Evolutionary conservation across 2,329 filamentous ascomycete species (phyloP).

Genomic region (Incumbomyces lentus): DNA sequence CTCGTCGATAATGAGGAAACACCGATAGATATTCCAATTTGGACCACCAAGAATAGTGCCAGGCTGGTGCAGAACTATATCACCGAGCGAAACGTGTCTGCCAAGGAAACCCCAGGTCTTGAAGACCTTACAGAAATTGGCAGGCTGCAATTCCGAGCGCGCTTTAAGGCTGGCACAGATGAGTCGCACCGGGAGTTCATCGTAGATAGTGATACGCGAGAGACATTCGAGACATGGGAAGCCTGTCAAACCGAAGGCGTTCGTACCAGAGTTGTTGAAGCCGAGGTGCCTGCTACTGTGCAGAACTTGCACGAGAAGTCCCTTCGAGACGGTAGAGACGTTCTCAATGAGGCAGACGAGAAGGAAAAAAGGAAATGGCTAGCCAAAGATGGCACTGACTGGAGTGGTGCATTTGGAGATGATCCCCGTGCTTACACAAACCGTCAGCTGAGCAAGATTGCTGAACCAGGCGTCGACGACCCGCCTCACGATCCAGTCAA

Average conservation of each 20-base stretch:
- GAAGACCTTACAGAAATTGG: slow-evolving; percentile 69
- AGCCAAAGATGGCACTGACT: slow-evolving; percentile 68
- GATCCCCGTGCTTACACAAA: slow-evolving; percentile 57
- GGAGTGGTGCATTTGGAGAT: slow-evolving; percentile 74
- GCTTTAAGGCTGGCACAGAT: slow-evolving; percentile 85
- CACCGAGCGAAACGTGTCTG: slow-evolving; percentile 61
- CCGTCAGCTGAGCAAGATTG: slow-evolving; percentile 40
- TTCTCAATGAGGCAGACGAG: slow-evolving; percentile 61
- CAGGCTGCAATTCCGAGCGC: slow-evolving; percentile 65
- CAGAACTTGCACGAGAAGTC: slow-evolving; percentile 73
- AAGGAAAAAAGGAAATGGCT: slow-evolving; percentile 72
- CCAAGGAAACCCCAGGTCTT: slow-evolving; percentile 56
- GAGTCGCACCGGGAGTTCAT: slow-evolving; percentile 75
- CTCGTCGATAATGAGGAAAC: slow-evolving; percentile 68
- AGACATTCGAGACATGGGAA: slow-evolving; percentile 93
- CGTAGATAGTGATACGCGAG: slow-evolving; percentile 74
- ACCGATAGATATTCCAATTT: slow-evolving; percentile 80
- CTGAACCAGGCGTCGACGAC: slow-evolving; percentile 45
- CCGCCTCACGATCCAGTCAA: slow-evolving; percentile 44
- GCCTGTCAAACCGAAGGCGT: slow-evolving; percentile 83
- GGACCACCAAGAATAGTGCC: slow-evolving; percentile 64
- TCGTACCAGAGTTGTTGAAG: slow-evolving; percentile 56
- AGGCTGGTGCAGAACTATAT: slow-evolving; percentile 88
- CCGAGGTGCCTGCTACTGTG: slow-evolving; percentile 62
- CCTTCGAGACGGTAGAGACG: slow-evolving; percentile 66